Percentiles rank a stretch among this genome's conserved stretches.
Conservation (phyloP, 371 early-diverging fungal species). For the Lichtheimia corymbifera region DNA sequence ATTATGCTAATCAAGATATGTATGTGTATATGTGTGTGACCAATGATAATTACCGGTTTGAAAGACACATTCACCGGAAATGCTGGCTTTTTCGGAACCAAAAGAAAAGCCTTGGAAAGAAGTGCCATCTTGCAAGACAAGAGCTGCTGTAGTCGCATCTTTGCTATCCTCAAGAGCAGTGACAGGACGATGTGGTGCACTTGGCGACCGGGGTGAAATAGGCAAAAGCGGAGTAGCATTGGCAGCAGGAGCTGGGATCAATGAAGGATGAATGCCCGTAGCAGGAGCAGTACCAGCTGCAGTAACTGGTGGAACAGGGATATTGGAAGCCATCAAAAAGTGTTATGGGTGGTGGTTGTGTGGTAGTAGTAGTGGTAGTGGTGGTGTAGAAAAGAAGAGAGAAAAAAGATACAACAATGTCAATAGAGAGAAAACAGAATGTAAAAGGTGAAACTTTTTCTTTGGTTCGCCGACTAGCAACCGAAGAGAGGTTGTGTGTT, state of each 20-base stretch:
- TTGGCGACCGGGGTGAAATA: constrained; percentile 40
- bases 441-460: constrained; percentile 3
- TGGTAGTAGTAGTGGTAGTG: background rate
- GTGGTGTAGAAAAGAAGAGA: too few relatives aligned
- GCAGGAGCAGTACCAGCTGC: constrained; percentile 39
- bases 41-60: constrained; percentile 79
- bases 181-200: constrained; percentile 56
- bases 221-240: constrained; percentile 37
- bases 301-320: constrained; percentile 41
- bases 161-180: constrained; percentile 54
- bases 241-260: constrained; percentile 35
- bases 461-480: constrained; percentile 3
- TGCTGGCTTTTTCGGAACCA: constrained; percentile 83
- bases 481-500: too few relatives aligned
- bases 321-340: constrained; percentile 33
- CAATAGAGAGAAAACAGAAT: background rate
- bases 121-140: constrained; percentile 86
- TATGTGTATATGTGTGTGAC: background rate
- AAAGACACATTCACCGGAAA: constrained; percentile 97
- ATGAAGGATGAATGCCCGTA: constrained; percentile 15
- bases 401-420: too few relatives aligned
- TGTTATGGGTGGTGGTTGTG: background rate
- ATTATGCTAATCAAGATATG: background rate
- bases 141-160: constrained; percentile 59
- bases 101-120: constrained; percentile 90